Evolutionary conservation across 352 stramenopile genomes (phyloP).

Genomic region (Globisporangium barbulae): DNA sequence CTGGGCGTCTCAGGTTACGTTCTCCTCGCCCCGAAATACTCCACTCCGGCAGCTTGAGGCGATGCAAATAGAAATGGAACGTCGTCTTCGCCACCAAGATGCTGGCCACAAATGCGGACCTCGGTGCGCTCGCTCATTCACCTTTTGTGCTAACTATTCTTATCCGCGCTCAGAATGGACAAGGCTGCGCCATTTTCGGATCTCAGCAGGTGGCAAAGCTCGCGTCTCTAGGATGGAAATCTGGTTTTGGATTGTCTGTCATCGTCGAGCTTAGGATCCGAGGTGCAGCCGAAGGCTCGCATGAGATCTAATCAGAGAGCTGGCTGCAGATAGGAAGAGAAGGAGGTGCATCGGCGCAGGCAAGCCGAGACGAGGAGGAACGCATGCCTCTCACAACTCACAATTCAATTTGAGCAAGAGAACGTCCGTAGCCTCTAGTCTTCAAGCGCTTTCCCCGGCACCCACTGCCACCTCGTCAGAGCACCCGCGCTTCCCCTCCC

Average conservation of each 20-base stretch:
- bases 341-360: too few species aligned
- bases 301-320: not conserved
- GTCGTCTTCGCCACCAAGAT: too few species aligned
- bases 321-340: not conserved
- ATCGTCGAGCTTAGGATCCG: not conserved
- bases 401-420: constrained; percentile 25
- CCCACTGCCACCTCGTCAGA: constrained; percentile 15
- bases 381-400: not conserved
- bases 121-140: too few species aligned
- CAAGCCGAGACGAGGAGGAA: not conserved
- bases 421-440: constrained; percentile 21
- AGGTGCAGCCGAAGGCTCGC: not conserved
- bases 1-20: too few species aligned
- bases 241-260: not conserved
- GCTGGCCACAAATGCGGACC: too few species aligned
- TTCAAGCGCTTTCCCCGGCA: constrained; percentile 19
- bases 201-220: not conserved
- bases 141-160: not conserved
- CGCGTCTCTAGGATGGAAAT: not conserved
- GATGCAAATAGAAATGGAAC: too few species aligned
- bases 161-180: not conserved
- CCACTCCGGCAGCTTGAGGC: too few species aligned
- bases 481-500: constrained; percentile 22
- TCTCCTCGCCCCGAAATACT: too few species aligned
- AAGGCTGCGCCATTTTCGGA: not conserved